phyloP scores from a whole-genome alignment of 2,329 filamentous ascomycete genomes.

The Neonectria hederae region DNA sequence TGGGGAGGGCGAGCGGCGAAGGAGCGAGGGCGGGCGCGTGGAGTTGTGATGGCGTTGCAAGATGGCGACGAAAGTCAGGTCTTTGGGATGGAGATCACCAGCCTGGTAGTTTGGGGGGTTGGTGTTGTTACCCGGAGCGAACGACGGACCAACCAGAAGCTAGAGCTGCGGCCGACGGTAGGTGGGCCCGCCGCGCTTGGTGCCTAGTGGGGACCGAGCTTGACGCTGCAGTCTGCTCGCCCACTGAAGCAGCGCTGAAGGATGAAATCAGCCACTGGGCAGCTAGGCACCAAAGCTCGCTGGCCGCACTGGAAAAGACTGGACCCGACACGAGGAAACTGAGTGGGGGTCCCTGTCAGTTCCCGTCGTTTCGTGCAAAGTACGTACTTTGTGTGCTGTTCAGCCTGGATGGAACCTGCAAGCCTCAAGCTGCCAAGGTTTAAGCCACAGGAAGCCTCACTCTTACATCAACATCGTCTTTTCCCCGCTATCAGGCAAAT shows the following conservation, averaged over 20 bases:
- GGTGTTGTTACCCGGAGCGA: constrained; percentile 36
- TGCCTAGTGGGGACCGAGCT: constrained; percentile 10
- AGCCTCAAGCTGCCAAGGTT: not conserved
- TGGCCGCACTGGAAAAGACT: not conserved
- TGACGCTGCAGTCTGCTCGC: constrained; percentile 7
- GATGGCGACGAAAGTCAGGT: constrained; percentile 27
- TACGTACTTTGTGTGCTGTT: not conserved
- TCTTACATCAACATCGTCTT: not conserved
- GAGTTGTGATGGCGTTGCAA: constrained; percentile 12
- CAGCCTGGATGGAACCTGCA: too few species aligned
- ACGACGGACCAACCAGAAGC: constrained; percentile 40
- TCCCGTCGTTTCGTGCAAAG: not conserved
- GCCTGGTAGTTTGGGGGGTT: constrained; percentile 38
- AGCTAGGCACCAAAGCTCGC: not conserved
- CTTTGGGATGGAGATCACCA: constrained; percentile 36
- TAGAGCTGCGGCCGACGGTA: constrained; percentile 23
- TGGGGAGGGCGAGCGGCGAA: not conserved
- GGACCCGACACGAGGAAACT: not conserved
- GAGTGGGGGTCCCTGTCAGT: not conserved
- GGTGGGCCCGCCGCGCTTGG: constrained; percentile 19
- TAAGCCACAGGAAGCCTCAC: not conserved
- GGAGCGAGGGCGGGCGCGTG: not conserved
- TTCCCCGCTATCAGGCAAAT: not conserved
- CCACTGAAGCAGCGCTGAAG: constrained; percentile 7
- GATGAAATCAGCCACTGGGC: not conserved